Evolutionary conservation across 1,284 basidiomycete genomes (phyloP).

Genomic region (Cryptococcus sp.): DNA sequence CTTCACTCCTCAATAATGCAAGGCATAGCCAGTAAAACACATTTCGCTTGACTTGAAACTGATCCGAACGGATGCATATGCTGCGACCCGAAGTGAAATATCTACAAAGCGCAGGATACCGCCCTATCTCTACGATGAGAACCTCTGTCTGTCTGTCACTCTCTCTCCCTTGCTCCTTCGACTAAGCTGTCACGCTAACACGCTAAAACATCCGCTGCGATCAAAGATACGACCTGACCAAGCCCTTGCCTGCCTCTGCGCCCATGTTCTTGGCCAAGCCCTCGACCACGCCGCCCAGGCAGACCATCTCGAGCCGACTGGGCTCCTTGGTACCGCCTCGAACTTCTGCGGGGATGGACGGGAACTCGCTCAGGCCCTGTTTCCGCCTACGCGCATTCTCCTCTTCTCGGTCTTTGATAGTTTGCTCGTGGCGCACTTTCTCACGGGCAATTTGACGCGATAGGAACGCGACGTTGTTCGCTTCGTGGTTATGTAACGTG

Average conservation of each 20-base stretch:
- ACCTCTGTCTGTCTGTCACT: too few relatives aligned
- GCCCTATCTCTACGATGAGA: too few relatives aligned
- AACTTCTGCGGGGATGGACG: constrained; percentile 78
- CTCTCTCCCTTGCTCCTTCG: neutral
- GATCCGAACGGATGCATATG: too few relatives aligned
- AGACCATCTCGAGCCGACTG: constrained; percentile 83
- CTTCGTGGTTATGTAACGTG: constrained; percentile 83
- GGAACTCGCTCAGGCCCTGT: constrained; percentile 82
- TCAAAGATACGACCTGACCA: constrained; percentile 52
- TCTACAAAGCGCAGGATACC: too few relatives aligned
- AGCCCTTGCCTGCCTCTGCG: constrained; percentile 63
- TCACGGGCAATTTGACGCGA: constrained; percentile 89
- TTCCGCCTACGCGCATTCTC: constrained; percentile 82
- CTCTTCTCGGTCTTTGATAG: constrained; percentile 80
- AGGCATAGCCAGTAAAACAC: too few relatives aligned
- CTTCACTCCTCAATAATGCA: too few relatives aligned
- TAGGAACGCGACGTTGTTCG: constrained; percentile 91
- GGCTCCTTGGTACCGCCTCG: constrained; percentile 89
- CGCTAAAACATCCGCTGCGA: neutral
- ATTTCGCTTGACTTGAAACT: too few relatives aligned
- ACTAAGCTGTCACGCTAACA: neutral
- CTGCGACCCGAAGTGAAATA: too few relatives aligned
- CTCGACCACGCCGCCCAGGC: constrained; percentile 83
- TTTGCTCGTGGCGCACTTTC: constrained; percentile 76
- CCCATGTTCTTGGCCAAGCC: constrained; percentile 76